A percentile compares a stretch with the other conserved stretches of the same genome.
Evolutionary conservation across 495 filamentous ascomycete genomes (phyloP).

Genomic region (Trichoderma virens): DNA sequence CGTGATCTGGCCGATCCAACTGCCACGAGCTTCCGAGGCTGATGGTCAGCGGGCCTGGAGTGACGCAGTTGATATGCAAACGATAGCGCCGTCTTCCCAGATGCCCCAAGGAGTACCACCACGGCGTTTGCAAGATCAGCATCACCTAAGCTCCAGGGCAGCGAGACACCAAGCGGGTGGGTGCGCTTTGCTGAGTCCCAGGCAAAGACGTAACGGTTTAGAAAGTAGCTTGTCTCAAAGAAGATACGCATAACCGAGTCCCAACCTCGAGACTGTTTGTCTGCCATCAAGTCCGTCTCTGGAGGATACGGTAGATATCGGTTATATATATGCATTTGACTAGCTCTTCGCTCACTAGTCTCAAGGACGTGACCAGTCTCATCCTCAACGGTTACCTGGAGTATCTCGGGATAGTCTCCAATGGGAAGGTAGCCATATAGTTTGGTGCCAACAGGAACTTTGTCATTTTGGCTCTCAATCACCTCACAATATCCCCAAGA

Average conservation of each 20-base stretch:
- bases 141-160: slow-evolving; percentile 35
- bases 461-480: slow-evolving; percentile 34
- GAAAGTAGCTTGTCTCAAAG: slow-evolving; percentile 39
- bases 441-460: slow-evolving; percentile 24
- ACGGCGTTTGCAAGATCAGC: slow-evolving; percentile 36
- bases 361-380: slow-evolving; percentile 32
- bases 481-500: slow-evolving; percentile 51
- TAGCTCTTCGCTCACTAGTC: slow-evolving; percentile 33
- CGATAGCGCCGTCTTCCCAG: slow-evolving; percentile 41
- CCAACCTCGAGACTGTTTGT: slow-evolving; percentile 18
- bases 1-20: slow-evolving; percentile 26
- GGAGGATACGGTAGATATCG: slow-evolving; percentile 30
- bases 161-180: slow-evolving; percentile 27
- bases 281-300: slow-evolving; percentile 15
- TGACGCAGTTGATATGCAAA: slow-evolving; percentile 33
- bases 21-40: slow-evolving; percentile 26
- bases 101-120: slow-evolving; percentile 37
- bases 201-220: slow-evolving; percentile 42
- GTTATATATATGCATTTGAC: slow-evolving; percentile 47
- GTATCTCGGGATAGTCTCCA: slow-evolving; percentile 26
- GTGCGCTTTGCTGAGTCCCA: slow-evolving; percentile 22
- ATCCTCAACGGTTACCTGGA: slow-evolving; percentile 23
- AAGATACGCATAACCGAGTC: slow-evolving; percentile 34
- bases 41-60: slow-evolving; percentile 15
- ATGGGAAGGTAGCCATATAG: slow-evolving; percentile 36